phyloP scores from a whole-genome alignment of 176 grass and related monocot species.

The Avena sativa region DNA sequence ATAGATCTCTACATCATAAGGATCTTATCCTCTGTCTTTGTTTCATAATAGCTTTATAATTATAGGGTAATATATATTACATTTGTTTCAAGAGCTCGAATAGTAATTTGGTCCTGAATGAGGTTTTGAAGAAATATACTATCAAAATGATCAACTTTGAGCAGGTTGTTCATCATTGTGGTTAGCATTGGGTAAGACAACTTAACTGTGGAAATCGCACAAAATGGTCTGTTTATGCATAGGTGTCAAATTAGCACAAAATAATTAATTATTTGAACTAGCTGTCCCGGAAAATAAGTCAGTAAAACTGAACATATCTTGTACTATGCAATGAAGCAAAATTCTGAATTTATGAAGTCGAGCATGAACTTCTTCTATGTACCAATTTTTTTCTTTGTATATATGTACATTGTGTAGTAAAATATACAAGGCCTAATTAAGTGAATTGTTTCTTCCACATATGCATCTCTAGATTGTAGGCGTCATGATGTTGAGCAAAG shows the following conservation, averaged over 20 bases:
- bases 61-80: too few species aligned
- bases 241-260: too few species aligned
- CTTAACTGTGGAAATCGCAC: too few species aligned
- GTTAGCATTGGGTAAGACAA: neutral
- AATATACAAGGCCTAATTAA: neutral
- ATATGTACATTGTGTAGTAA: neutral
- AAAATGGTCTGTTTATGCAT: too few species aligned
- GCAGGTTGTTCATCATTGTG: neutral
- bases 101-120: too few species aligned
- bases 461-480: conserved; percentile 32
- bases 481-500: conserved; percentile 64
- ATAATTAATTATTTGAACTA: neutral
- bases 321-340: neutral
- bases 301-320: neutral
- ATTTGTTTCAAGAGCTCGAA: too few species aligned
- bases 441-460: neutral
- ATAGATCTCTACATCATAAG: too few species aligned
- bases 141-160: neutral
- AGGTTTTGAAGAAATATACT: neutral
- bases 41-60: too few species aligned
- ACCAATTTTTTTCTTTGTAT: conserved; percentile 4
- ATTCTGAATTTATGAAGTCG: neutral
- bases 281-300: neutral
- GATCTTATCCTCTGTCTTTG: too few species aligned
- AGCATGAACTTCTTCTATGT: neutral